Conservation (phyloP, 139 green algal species). For the Haematococcus lacustris region DNA sequence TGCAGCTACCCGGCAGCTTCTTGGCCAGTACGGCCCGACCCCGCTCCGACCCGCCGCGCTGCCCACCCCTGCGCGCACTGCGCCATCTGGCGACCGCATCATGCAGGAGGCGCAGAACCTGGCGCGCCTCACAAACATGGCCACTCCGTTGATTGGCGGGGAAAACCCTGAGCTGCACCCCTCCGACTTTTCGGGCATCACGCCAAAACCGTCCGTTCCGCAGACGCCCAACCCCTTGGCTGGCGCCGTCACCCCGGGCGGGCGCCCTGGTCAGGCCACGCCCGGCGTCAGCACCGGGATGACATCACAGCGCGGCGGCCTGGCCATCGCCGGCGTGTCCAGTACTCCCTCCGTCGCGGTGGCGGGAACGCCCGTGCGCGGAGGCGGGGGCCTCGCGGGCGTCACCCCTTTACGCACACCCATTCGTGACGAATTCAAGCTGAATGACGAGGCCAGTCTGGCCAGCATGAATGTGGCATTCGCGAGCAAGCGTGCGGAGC, state of each 20-base stretch:
- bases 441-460: slow-evolving; percentile 66
- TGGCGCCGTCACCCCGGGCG: slow-evolving; percentile 16
- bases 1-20: slow-evolving; percentile 60
- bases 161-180: slow-evolving; percentile 71
- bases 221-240: slow-evolving; percentile 67
- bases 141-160: slow-evolving; percentile 87
- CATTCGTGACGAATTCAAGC: slow-evolving; percentile 70
- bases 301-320: neutral
- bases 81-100: slow-evolving; percentile 55
- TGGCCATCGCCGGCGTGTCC: slow-evolving; percentile 25
- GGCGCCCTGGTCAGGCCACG: no score
- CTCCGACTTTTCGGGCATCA: slow-evolving; percentile 55
- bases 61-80: slow-evolving; percentile 60
- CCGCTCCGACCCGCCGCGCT: slow-evolving; percentile 7
- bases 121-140: slow-evolving; percentile 53
- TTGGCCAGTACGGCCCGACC: slow-evolving; percentile 68
- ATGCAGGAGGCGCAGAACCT: slow-evolving; percentile 82
- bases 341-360: slow-evolving; percentile 26
- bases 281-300: slow-evolving; percentile 3
- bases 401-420: slow-evolving; percentile 48
- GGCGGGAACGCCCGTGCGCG: slow-evolving; percentile 25
- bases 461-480: slow-evolving; percentile 8
- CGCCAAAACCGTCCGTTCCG: slow-evolving; percentile 29
- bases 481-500: slow-evolving; percentile 14
- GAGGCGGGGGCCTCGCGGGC: neutral